Conservation (phyloP, 2,329 filamentous ascomycete species). For the Podosphaera fusca region DNA sequence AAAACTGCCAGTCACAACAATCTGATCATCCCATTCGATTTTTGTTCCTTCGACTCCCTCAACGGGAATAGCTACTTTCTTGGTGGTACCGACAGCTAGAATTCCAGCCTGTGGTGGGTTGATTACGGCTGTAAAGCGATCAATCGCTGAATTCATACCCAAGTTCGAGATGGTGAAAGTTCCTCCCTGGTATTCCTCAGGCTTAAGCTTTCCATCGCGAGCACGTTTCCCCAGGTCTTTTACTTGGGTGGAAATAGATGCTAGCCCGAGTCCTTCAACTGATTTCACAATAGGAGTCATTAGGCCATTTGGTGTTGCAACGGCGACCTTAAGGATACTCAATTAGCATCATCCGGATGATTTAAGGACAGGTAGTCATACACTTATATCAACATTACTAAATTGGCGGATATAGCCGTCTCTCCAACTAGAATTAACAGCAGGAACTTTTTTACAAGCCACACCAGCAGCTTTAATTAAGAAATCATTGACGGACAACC, state of each 20-base stretch:
- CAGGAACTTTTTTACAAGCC: constrained; percentile 79
- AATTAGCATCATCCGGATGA: neutral
- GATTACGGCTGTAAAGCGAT: constrained; percentile 95
- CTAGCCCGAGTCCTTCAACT: constrained; percentile 67
- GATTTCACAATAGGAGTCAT: constrained; percentile 94
- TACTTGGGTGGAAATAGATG: constrained; percentile 68
- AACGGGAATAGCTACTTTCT: constrained; percentile 77
- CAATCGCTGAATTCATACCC: constrained; percentile 95
- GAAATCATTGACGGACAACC: constrained; percentile 99
- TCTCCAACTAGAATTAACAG: constrained; percentile 90
- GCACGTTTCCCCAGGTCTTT: constrained; percentile 96
- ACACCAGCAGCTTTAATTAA: constrained; percentile 85
- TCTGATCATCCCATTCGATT: constrained; percentile 91
- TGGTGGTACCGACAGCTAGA: constrained; percentile 78
- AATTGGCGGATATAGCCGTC: constrained; percentile 79
- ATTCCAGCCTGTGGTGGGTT: constrained; percentile 96
- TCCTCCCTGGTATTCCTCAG: constrained; percentile 96
- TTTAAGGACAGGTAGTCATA: constrained; percentile 29
- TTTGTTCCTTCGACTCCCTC: constrained; percentile 43
- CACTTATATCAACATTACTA: constrained; percentile 81
- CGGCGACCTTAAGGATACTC: constrained; percentile 12
- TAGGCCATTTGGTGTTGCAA: constrained; percentile 67
- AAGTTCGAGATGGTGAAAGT: constrained; percentile 99
- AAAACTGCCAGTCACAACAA: constrained; percentile 82
- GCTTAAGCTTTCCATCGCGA: constrained; percentile 93